phyloP scores from a whole-genome alignment of 208 protist genomes.

The Porcisia hertigi region DNA sequence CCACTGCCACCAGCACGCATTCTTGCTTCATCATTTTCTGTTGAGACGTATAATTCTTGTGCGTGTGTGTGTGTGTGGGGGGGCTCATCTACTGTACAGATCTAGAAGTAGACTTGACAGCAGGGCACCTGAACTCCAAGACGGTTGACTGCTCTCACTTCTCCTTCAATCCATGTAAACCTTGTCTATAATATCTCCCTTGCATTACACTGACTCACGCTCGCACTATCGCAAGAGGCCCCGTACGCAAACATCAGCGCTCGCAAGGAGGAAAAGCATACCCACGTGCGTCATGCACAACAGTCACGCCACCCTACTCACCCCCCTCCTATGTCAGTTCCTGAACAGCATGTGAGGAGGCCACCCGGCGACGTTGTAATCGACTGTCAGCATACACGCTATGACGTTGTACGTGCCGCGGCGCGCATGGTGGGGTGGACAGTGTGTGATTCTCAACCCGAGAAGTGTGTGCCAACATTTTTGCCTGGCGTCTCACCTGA shows the following conservation, averaged over 20 bases:
- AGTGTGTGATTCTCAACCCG: conserved; percentile 48
- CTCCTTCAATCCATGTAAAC: not conserved
- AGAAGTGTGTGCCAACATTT: conserved; percentile 32
- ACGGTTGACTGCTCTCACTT: not conserved
- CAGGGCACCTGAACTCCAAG: not conserved
- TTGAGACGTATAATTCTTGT: not conserved
- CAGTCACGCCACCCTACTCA: not conserved
- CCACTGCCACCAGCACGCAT: too few relatives aligned
- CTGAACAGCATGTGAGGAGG: not conserved
- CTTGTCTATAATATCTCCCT: not conserved
- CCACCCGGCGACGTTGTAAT: conserved; percentile 40
- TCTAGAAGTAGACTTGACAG: not conserved
- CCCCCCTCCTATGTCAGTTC: not conserved
- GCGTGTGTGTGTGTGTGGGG: not conserved
- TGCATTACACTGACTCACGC: not conserved
- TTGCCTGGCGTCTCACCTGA: conserved; percentile 45
- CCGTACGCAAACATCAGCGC: not conserved
- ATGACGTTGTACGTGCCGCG: conserved; percentile 83
- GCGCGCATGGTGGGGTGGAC: conserved; percentile 61
- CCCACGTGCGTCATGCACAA: not conserved
- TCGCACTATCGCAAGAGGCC: not conserved
- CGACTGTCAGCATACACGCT: conserved; percentile 62
- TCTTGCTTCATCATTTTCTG: not conserved
- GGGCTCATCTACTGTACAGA: not conserved
- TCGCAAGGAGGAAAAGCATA: not conserved